Base-by-base conservation (phyloP, 1,139 yeast species). In the Hyphopichia wangnamkhiaoensis region DNA sequence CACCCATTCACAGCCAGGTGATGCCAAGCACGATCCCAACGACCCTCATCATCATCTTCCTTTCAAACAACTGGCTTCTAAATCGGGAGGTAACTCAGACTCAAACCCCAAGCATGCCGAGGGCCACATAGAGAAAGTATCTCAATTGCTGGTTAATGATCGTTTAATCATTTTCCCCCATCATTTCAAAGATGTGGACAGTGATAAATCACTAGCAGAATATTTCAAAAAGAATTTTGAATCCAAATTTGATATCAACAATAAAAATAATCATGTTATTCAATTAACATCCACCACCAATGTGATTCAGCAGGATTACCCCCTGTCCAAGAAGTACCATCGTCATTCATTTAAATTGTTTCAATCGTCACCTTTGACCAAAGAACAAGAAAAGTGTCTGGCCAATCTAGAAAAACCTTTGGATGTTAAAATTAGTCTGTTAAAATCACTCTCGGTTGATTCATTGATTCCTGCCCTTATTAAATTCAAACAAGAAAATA, bases 141-240 rank as follows among this genome's bases (percentile, higher is more conserved):
- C 36, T 5, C 20, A 19, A 9, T 13, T 33, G 13, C 19, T 37
- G 5, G 27, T 21, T 1, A 29, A 21, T 3, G 40, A 41, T 13
- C 40, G 37, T 16, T 35, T 50, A 12, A 41, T 46, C 8, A 33
- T 52, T 10, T 52, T 49, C 34, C 56, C 55, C n/a, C 43, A 47
- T 16, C 28, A 31, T 14, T 50, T 52, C 39, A 45, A 18, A 17
- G 38, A 31, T 25, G 16, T 35, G 4, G 16, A 31, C 13, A 13
- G 18, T 4, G 29, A 18, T 10, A 23, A 23, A n/a, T 13, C 30
- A 4, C 10, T 35, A n/a, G 25, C 15, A 14, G 34, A 30, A 17
- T 31, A 35, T 14, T 35, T 31, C 19, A 7, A 19, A 6, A 17
- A 30, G 10, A 23, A 25, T 20, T 35, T 35, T 16, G 20, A 35